These are phyloP conservation scores for Cyclospora cayetanensis DNA, from an alignment of 169 alveolate species.

Conservation along the genomic window DNA sequence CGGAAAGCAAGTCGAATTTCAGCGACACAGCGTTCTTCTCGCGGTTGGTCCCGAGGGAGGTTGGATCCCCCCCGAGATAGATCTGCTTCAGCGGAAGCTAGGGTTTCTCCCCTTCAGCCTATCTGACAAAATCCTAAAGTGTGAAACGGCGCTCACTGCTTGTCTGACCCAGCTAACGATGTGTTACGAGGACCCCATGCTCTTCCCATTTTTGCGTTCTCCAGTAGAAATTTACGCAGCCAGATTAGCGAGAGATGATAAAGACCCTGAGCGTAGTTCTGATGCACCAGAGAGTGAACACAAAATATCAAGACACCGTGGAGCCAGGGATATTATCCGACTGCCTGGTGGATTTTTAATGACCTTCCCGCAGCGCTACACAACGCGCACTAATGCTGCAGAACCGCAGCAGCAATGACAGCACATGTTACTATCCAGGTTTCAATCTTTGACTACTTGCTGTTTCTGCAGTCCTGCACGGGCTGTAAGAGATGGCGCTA, in stretches of 20 bases:
- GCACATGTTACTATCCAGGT: no score
- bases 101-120: slow-evolving; percentile 44
- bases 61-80: slow-evolving; percentile 53
- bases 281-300: background rate
- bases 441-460: no score
- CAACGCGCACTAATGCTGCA: slow-evolving; percentile 1
- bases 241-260: background rate
- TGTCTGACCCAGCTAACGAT: slow-evolving; percentile 45
- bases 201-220: slow-evolving; percentile 11
- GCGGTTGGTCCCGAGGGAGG: slow-evolving; percentile 73
- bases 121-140: slow-evolving; percentile 54
- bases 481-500: no score
- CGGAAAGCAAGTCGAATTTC: no score
- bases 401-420: background rate
- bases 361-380: slow-evolving; percentile 21
- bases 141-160: slow-evolving; percentile 64
- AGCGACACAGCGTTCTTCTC: slow-evolving; percentile 45
- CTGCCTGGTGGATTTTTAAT: slow-evolving; percentile 7
- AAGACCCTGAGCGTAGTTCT: background rate
- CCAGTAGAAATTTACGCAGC: slow-evolving; percentile 28
- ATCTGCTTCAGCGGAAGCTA: slow-evolving; percentile 52
- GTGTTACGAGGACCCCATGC: slow-evolving; percentile 41
- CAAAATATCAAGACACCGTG: background rate
- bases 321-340: background rate
- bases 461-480: no score